Base-by-base conservation (phyloP, 2,329 filamentous ascomycete species). In the Colletotrichum falcatum region DNA sequence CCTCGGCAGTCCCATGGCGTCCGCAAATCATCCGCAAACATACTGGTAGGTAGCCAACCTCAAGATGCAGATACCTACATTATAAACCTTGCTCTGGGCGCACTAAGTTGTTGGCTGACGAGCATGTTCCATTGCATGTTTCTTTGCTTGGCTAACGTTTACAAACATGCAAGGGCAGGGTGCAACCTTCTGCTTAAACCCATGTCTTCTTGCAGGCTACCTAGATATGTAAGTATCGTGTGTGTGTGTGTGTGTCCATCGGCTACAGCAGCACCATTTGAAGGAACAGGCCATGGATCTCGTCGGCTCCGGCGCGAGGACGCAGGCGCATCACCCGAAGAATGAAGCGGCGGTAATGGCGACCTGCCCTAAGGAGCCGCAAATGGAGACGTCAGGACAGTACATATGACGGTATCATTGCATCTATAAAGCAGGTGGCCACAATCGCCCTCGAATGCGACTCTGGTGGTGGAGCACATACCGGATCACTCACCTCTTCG, bases 401-500 rank as follows among this genome's bases (percentile, higher is more conserved):
- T 18, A n/a, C n/a, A n/a, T n/a, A 62, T 42, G 46, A 54, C 49
- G 61, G 51, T 37, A 44, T 54, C 66, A 49, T 20, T 37, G 28
- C 23, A 54, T 48, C n/a, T 54, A 5, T 28, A 65, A 51, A 14
- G 18, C 30, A 39, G 49, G 55, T 18, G 20, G 48, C 26, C 18
- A 62, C 18, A 35, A 23, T 39, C 26, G 35, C 33, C 23, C 23
- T n/a, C 6, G 20, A 42, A 51, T 44, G 61, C 44, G 35, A 58
- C 46, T 42, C 26, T 51, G 14, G 44, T 61, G 62, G 62, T 66
- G 62, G 62, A 54, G 62, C 49, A 48, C 39, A 60, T 61, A 49
- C 49, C 61, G 61, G 66, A 30, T 62, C 56, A 60, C 48, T 66
- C 55, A 62, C 66, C 55, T 61, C 66, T 55, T 70, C 42, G 37